Base-by-base conservation (phyloP, 352 stramenopile genomes). In the Globisporangium cylindrosporum region DNA sequence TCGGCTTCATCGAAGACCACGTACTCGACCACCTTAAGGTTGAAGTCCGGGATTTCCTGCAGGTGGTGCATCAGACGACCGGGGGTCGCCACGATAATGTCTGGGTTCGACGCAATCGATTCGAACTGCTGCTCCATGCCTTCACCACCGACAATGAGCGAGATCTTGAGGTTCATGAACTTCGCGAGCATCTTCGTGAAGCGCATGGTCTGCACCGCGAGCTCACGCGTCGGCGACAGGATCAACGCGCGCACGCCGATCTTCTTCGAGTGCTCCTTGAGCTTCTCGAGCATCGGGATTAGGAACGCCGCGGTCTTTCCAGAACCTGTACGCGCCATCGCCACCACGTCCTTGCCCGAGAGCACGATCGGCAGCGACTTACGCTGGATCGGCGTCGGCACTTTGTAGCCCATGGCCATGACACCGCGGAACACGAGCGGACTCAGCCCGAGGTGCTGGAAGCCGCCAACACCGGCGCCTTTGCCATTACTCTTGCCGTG, bases 1-100 rank as follows among this genome's bases (percentile, higher is more conserved):
- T 99, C 98, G 14, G 98, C 98, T 76, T 99, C 98, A 73, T 99
- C 98, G 73, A 99, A 98, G 0, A 99, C 95, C 5, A 95, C 86
- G 65, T 95, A 95, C 72, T 98, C 90, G 36, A 98, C 86, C 25
- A 75, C 70, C 65, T 95, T 94, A 46, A 99, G 79, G 62, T 92
- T 95, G 73, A 99, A 98, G 68, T 98, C 93, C 7, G 89, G 83
- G 64, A 98, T 97, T 75, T 98, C 90, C 72, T 97, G 86, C 65
- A 99, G 72, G 56, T 94, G 85, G 75, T 99, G 95, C 85, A 98
- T 97, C 20, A 99, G 79, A 46, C 96, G 90, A 58, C 95, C 96
- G 3, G 96, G 96, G 7, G 96, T 99, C n/a, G 94, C 96, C 25
- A 99, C 88, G 49, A 99, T 82, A 59, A 98, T 80, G 68, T 99